Percentiles rank a stretch among this genome's conserved stretches.
These are phyloP conservation scores for Echium plantagineum DNA, from an alignment of 257 asterid genomes.

Conservation along the genomic window DNA sequence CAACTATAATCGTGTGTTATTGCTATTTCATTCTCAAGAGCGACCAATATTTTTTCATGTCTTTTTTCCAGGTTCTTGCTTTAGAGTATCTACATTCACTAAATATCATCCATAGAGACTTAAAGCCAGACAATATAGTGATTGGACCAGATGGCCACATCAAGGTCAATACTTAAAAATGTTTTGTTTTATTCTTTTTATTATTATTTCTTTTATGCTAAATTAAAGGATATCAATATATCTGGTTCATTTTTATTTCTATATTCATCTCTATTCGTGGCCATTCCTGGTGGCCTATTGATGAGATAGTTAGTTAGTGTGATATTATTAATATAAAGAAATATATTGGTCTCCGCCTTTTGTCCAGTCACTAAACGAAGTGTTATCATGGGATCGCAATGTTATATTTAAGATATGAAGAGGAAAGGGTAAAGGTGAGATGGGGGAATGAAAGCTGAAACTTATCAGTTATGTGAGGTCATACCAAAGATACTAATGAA, in stretches of 20 bases:
- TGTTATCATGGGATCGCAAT: neutral
- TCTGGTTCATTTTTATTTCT: too few relatives aligned
- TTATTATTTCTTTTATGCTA: too few relatives aligned
- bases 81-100: constrained; percentile 91
- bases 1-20: constrained; percentile 12
- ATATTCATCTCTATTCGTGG: too few relatives aligned
- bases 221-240: too few relatives aligned
- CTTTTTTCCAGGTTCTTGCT: constrained; percentile 76
- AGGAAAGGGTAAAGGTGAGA: neutral
- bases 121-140: constrained; percentile 96
- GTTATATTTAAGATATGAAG: neutral
- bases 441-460: neutral
- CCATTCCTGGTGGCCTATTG: too few relatives aligned
- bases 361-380: too few relatives aligned
- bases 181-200: neutral
- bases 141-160: constrained; percentile 97
- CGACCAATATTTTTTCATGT: constrained; percentile 13
- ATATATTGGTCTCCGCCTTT: too few relatives aligned
- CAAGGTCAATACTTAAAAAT: constrained; percentile 52
- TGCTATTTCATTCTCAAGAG: constrained; percentile 11
- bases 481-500: neutral
- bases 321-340: too few relatives aligned
- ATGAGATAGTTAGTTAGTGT: too few relatives aligned
- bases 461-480: neutral
- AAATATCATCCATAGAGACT: constrained; percentile 85